Conservation (phyloP, 1,139 yeast genomes). For the Protomyces gravidus region DNA sequence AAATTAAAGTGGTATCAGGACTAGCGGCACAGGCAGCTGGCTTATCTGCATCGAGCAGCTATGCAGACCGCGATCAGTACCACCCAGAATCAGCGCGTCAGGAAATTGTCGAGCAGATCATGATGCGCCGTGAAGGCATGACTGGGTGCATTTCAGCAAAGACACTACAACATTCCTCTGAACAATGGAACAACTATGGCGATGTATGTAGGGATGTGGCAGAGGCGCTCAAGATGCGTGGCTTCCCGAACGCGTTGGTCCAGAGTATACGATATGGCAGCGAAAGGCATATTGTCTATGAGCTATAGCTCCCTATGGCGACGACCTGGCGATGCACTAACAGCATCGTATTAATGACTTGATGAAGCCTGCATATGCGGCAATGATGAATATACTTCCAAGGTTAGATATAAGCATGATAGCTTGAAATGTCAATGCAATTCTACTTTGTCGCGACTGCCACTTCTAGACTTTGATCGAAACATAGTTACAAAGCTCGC, state of each 20-base stretch:
- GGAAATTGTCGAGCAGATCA: slow-evolving; percentile 16
- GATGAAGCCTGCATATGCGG: too few species aligned
- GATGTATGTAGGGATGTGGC: slow-evolving; percentile 19
- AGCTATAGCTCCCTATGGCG: too few species aligned
- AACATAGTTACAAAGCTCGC: too few species aligned
- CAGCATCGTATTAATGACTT: too few species aligned
- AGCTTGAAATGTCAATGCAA: too few species aligned
- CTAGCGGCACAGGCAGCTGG: background rate
- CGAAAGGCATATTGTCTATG: background rate
- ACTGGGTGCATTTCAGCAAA: slow-evolving; percentile 9
- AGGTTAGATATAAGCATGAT: too few species aligned
- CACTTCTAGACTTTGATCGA: too few species aligned
- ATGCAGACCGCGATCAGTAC: slow-evolving; percentile 7
- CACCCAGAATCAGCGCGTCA: slow-evolving; percentile 24
- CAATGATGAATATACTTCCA: too few species aligned
- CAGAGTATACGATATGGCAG: background rate
- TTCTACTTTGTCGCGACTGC: too few species aligned
- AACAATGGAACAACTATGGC: slow-evolving; percentile 19
- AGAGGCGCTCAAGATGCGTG: background rate
- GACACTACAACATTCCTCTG: slow-evolving; percentile 13
- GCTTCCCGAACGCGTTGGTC: background rate
- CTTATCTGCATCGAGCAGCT: background rate
- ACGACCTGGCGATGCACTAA: too few species aligned
- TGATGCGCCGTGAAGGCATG: slow-evolving; percentile 4
- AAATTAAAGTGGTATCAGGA: slow-evolving; percentile 2